These are phyloP conservation scores for Corymbia citriodora DNA, from an alignment of 441 rosid species.

Conservation along the genomic window DNA sequence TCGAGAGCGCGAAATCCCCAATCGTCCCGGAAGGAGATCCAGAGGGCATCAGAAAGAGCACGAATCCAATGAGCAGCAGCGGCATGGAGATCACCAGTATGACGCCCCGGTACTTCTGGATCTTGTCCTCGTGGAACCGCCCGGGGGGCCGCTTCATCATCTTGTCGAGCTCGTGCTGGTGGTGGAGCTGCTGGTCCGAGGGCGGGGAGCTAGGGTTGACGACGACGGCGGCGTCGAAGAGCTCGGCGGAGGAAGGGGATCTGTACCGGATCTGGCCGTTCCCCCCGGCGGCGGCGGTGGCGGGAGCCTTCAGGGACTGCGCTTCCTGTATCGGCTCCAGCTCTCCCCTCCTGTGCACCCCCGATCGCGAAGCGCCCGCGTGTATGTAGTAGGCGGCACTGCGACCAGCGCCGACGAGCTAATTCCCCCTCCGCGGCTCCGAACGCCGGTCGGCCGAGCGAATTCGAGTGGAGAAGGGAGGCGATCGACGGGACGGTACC, in stretches of 20 bases:
- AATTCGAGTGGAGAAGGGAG: not conserved
- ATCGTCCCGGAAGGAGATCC: constrained; percentile 33
- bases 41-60: constrained; percentile 61
- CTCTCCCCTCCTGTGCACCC: constrained; percentile 19
- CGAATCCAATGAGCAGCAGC: constrained; percentile 45
- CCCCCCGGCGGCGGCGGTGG: constrained; percentile 37
- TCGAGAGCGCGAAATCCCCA: constrained; percentile 26
- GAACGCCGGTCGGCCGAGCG: not conserved
- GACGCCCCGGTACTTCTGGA: constrained; percentile 59
- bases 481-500: not conserved
- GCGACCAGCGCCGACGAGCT: not conserved
- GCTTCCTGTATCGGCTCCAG: constrained; percentile 80
- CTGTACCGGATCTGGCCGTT: constrained; percentile 95
- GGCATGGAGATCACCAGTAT: constrained; percentile 65
- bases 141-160: constrained; percentile 51
- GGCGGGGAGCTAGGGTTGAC: constrained; percentile 14
- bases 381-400: not conserved
- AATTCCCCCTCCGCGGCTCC: not conserved
- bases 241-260: constrained; percentile 80
- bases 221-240: constrained; percentile 40
- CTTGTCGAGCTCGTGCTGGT: constrained; percentile 25
- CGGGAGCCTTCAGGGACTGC: constrained; percentile 50
- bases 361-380: not conserved
- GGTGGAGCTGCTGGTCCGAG: constrained; percentile 8
- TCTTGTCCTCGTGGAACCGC: constrained; percentile 67